Evolutionary conservation across 208 protist species (phyloP).

Genomic region (Plasmodiophora brassicae): DNA sequence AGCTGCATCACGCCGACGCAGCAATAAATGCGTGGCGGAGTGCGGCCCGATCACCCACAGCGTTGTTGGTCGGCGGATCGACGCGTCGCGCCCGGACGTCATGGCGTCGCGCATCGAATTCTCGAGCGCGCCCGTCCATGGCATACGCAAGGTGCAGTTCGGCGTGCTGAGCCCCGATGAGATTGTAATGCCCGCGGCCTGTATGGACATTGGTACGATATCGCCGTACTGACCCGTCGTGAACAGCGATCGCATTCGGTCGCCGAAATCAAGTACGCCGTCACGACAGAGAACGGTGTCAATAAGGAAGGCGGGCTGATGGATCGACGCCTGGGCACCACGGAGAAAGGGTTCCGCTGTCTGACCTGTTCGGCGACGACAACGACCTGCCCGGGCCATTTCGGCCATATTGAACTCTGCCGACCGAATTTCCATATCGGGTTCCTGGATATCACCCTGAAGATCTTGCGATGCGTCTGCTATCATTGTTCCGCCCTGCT

Average conservation of each 20-base stretch:
- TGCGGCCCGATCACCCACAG: too few relatives aligned
- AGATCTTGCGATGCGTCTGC: constrained; percentile 92
- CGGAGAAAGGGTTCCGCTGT: constrained; percentile 62
- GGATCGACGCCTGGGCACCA: constrained; percentile 73
- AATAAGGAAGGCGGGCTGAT: constrained; percentile 65
- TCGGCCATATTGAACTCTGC: constrained; percentile 94
- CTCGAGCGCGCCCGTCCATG: constrained; percentile 51
- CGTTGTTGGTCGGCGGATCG: too few relatives aligned
- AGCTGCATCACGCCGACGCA: too few relatives aligned
- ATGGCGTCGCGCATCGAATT: constrained; percentile 2
- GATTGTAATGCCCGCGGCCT: constrained; percentile 57
- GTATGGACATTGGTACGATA: background rate
- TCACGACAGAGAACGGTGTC: constrained; percentile 55
- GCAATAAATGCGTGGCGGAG: too few relatives aligned
- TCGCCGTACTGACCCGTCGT: background rate
- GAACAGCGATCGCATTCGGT: constrained; percentile 63
- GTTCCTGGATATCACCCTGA: constrained; percentile 84
- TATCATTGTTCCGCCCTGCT: constrained; percentile 84
- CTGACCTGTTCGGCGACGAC: constrained; percentile 58
- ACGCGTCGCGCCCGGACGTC: background rate
- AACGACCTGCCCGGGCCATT: constrained; percentile 87
- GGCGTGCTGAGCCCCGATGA: constrained; percentile 76
- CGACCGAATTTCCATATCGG: constrained; percentile 94
- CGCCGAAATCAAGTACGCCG: constrained; percentile 52
- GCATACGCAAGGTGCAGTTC: constrained; percentile 72